Conservation (phyloP, 148 eudicot genomes). For the Agrostemma githago region DNA sequence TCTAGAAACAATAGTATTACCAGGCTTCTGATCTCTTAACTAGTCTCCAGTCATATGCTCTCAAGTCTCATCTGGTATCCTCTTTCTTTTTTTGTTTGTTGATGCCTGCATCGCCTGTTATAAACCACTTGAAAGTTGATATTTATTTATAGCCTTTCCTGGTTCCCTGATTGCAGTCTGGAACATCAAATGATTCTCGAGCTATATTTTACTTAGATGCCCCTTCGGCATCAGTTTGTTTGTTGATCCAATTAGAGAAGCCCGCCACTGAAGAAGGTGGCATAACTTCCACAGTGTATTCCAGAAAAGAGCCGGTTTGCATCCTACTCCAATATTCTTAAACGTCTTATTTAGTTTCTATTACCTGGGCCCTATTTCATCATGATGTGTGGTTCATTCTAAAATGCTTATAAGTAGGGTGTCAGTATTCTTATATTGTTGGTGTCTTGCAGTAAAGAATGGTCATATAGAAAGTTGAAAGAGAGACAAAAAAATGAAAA, state of each 20-base stretch:
- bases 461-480: neutral
- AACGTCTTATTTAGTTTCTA: conserved; percentile 1
- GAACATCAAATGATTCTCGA: conserved; percentile 60
- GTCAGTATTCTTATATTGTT: neutral
- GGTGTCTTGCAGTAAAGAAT: neutral
- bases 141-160: neutral
- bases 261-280: conserved; percentile 98
- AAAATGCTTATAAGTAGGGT: neutral
- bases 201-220: conserved; percentile 88
- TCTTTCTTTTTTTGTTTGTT: neutral
- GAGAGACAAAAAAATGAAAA: neutral
- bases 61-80: neutral
- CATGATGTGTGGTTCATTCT: neutral
- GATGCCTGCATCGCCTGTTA: conserved; percentile 9
- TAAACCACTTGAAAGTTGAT: neutral
- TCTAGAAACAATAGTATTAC: neutral
- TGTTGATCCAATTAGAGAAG: conserved; percentile 92
- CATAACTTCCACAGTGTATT: conserved; percentile 87
- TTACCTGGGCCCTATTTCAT: neutral
- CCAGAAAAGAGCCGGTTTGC: conserved; percentile 91
- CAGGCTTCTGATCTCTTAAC: conserved; percentile 5
- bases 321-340: conserved; percentile 5
- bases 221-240: conserved; percentile 92
- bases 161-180: conserved; percentile 41
- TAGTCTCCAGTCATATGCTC: conserved; percentile 1